phyloP scores from a whole-genome alignment of 2,329 filamentous ascomycete species.

The Scedosporium boydii region DNA sequence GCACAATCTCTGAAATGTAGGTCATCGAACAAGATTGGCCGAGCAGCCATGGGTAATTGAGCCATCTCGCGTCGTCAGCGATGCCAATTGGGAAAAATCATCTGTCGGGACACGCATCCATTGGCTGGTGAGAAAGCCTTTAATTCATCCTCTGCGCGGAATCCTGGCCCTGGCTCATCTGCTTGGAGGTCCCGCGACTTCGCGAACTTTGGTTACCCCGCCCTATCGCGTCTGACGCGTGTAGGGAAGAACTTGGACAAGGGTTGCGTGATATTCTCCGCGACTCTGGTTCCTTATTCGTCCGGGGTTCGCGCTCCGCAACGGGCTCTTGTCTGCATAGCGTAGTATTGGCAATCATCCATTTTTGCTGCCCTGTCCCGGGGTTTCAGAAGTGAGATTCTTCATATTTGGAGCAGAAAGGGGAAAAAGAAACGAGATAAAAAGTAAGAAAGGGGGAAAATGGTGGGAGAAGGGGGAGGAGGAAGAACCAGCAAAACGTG shows the following conservation, averaged over 20 bases:
- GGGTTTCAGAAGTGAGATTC: no score
- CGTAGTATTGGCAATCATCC: not conserved
- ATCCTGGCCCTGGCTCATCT: not conserved
- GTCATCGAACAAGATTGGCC: not conserved
- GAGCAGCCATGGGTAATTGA: not conserved
- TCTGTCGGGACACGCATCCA: not conserved
- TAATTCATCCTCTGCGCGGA: not conserved
- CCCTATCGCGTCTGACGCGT: slow-evolving; percentile 2
- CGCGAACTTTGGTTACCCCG: not conserved
- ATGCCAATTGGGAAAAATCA: not conserved
- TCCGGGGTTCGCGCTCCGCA: not conserved
- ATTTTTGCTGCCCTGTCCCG: no score
- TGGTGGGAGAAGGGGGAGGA: no score
- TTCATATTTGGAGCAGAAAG: no score
- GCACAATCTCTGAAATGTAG: not conserved
- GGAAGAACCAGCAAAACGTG: no score
- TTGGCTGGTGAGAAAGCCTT: not conserved
- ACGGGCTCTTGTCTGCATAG: not conserved
- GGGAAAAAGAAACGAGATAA: no score
- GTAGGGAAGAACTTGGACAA: not conserved
- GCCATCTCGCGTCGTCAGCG: not conserved
- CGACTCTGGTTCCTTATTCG: not conserved
- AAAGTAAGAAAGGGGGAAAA: no score
- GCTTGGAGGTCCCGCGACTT: not conserved
- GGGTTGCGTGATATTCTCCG: not conserved